Evolutionary conservation across 768 basidiomycete species (phyloP), one percentile per base, ranked within the genome.

Genomic region (Boletus subcaerulescens): DNA sequence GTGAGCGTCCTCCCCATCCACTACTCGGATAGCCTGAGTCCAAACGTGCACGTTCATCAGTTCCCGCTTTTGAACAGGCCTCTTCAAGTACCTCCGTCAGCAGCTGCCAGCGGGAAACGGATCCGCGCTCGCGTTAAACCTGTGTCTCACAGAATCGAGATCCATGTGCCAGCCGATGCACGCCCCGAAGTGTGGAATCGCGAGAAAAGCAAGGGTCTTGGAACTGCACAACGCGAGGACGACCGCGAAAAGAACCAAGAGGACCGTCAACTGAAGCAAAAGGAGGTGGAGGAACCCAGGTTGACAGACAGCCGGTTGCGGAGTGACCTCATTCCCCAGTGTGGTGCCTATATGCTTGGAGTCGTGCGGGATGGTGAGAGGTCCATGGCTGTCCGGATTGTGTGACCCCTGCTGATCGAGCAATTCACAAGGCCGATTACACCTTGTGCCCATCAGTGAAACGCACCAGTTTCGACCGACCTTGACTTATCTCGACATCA

Each of bases 401-500:
- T 32, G 54, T 32, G 33, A 32, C 51, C 47, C 50, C 44, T 45
- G 56, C 63, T 61, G 53, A 57, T 49, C 13, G 40, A 32, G 40
- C 36, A 24, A 29, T 32, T 41, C 33, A 17, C 54, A 89, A 70
- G 91, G 86, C 35, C 80, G 79, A 56, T 74, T 93, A 43, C 83
- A 93, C 69, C 76, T 93, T 15, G 86, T 93, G 65, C 89, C 90
- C 38, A 81, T 93, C 64, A 80, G 73, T 57, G 82, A 90, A 72
- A 86, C 82, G 0, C 87, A 92, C 64, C 92, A 93, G 68, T 78
- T 93, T 60, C 84, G 91, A 43, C 91, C 91, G 10, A 86, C 87
- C 3, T 71, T 93, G 60, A 89, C 88, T 17, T 90, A 93, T 71
- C 76, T 93, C 57, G 92, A 93, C 66, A 71, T 82, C 55, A 67